A percentile compares a stretch with the other conserved stretches of the same genome.
phyloP scores from a whole-genome alignment of 352 stramenopile species.

The Phytopythium sindhum region DNA sequence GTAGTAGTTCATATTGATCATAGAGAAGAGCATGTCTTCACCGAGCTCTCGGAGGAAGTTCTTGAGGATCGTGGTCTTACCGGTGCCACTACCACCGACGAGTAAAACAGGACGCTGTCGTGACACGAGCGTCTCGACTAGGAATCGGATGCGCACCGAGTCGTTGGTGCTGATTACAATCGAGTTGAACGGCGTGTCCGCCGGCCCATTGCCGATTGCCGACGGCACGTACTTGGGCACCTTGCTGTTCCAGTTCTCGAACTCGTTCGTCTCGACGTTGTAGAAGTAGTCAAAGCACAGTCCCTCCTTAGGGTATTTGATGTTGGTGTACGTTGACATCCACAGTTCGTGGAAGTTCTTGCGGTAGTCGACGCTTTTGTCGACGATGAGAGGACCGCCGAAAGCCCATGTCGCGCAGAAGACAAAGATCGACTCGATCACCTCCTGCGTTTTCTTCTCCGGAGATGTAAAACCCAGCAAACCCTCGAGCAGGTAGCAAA shows the following conservation, averaged over 20 bases:
- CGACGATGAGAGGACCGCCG: conserved; percentile 92
- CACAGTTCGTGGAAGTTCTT: conserved; percentile 89
- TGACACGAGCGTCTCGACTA: conserved; percentile 93
- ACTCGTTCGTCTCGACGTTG: conserved; percentile 90
- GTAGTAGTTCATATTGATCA: conserved; percentile 98
- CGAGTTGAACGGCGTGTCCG: conserved; percentile 94
- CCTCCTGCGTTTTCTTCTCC: conserved; percentile 91
- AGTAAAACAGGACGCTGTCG: conserved; percentile 94
- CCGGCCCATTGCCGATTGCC: conserved; percentile 90
- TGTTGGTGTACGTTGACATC: conserved; percentile 70
- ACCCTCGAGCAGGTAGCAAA: conserved; percentile 95
- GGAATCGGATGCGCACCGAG: conserved; percentile 93
- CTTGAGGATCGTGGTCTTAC: conserved; percentile 97
- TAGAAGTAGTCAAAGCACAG: conserved; percentile 98
- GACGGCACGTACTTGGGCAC: conserved; percentile 90
- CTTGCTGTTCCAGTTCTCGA: conserved; percentile 92
- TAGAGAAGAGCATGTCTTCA: conserved; percentile 95
- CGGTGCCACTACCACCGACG: conserved; percentile 94
- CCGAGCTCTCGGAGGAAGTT: conserved; percentile 91
- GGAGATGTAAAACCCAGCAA: conserved; percentile 79
- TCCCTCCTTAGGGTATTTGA: conserved; percentile 95
- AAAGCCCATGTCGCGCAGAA: conserved; percentile 97
- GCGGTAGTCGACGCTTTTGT: conserved; percentile 89
- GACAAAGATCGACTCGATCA: conserved; percentile 96
- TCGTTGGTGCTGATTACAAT: conserved; percentile 97